Conservation (phyloP, 2,329 filamentous ascomycete genomes). For the Botrytis pseudocinerea region DNA sequence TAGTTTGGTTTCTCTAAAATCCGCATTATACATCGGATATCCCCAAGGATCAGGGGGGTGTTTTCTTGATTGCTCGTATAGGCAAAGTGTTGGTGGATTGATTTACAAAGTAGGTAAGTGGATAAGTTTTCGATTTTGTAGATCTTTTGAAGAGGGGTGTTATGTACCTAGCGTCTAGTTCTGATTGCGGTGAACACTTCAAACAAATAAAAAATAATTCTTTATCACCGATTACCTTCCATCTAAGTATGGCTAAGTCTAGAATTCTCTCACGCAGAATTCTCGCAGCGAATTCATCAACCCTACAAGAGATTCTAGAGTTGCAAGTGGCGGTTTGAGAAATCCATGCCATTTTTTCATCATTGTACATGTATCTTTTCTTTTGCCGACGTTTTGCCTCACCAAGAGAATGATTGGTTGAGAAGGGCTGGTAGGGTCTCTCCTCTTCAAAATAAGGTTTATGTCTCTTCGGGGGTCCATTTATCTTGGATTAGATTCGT, state of each 20-base stretch:
- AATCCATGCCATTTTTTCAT: not conserved
- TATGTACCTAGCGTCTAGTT: constrained; percentile 1
- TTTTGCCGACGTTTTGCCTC: not conserved
- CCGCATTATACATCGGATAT: constrained; percentile 6
- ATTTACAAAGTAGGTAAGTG: not conserved
- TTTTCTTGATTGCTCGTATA: not conserved
- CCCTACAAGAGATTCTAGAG: not conserved
- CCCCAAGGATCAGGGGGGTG: not conserved
- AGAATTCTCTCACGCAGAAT: not conserved
- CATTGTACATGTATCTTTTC: not conserved
- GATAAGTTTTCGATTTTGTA: not conserved
- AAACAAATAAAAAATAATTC: constrained; percentile 1
- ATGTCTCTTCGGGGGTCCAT: not conserved
- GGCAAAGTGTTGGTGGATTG: not conserved
- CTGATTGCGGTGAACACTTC: constrained; percentile 11
- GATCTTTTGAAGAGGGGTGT: constrained; percentile 2
- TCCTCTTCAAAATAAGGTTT: constrained; percentile 13
- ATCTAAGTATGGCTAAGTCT: not conserved
- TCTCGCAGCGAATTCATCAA: not conserved
- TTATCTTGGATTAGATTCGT: not conserved
- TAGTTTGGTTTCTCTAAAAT: not conserved
- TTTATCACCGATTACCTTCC: not conserved
- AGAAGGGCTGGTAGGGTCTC: not conserved
- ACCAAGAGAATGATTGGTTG: not conserved
- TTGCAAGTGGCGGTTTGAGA: not conserved